phyloP scores from a whole-genome alignment of 139 green algal genomes.

The Zygnema circumcarinatum region DNA sequence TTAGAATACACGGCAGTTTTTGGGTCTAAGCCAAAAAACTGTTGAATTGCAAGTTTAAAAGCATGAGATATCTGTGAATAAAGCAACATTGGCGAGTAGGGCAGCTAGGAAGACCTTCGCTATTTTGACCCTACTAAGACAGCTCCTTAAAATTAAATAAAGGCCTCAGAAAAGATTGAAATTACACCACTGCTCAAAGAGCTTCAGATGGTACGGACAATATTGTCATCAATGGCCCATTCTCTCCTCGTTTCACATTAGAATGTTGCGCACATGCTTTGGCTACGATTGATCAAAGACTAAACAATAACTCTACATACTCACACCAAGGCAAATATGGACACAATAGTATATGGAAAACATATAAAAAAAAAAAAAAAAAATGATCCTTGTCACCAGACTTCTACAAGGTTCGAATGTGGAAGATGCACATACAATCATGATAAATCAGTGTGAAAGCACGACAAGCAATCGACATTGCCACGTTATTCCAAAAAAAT shows the following conservation, averaged over 20 bases:
- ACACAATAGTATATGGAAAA: background rate
- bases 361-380: background rate
- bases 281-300: background rate
- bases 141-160: no score
- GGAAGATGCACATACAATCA: background rate
- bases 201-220: slow-evolving; percentile 31
- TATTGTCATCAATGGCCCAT: background rate
- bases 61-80: background rate
- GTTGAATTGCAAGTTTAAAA: background rate
- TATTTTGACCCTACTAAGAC: no score
- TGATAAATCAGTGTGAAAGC: no score
- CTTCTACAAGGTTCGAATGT: background rate
- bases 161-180: background rate
- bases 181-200: background rate
- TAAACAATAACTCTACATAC: background rate
- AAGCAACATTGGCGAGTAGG: background rate
- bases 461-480: background rate
- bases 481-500: background rate
- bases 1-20: background rate
- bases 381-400: background rate
- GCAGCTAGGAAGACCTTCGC: background rate
- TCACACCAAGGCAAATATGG: background rate
- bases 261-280: background rate
- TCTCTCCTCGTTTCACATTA: background rate
- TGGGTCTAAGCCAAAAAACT: background rate